Evolutionary conservation across 2,329 filamentous ascomycete species (phyloP).

Genomic region (Seiridium unicorne): DNA sequence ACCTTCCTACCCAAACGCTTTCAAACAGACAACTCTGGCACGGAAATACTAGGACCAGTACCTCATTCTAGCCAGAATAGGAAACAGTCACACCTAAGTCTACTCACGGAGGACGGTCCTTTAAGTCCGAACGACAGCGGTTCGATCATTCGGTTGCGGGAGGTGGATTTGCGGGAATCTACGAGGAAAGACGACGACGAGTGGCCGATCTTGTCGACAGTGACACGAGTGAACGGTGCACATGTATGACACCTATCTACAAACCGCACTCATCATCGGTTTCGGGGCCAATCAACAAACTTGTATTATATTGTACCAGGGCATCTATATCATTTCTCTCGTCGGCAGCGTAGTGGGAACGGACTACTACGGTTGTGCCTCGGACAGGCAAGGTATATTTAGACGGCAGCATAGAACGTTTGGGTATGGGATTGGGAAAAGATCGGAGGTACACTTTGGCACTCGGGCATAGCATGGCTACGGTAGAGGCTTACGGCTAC

Average conservation of each 20-base stretch:
- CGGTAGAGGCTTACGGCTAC: no score
- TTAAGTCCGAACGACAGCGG: background rate
- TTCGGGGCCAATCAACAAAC: background rate
- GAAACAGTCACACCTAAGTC: background rate
- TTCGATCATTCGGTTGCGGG: constrained; percentile 1
- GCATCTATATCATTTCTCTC: background rate
- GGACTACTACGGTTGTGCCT: no score
- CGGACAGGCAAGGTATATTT: no score
- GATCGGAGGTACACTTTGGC: no score
- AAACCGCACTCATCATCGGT: background rate
- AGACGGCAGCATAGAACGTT: no score
- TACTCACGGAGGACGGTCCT: background rate
- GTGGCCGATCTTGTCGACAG: constrained; percentile 7
- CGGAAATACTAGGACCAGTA: background rate
- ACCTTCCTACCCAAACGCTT: constrained; percentile 7
- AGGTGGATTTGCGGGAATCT: background rate
- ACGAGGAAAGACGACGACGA: background rate
- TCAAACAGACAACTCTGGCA: background rate
- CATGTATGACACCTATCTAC: background rate
- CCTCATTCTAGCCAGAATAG: background rate
- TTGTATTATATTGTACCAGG: background rate
- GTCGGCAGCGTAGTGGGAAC: background rate
- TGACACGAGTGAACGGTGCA: background rate
- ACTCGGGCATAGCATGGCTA: no score
- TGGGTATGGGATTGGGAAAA: no score